Evolutionary conservation across 305 asterid species (phyloP), one percentile per base, ranked within the genome.

Genomic region (Fraxinus greggii): DNA sequence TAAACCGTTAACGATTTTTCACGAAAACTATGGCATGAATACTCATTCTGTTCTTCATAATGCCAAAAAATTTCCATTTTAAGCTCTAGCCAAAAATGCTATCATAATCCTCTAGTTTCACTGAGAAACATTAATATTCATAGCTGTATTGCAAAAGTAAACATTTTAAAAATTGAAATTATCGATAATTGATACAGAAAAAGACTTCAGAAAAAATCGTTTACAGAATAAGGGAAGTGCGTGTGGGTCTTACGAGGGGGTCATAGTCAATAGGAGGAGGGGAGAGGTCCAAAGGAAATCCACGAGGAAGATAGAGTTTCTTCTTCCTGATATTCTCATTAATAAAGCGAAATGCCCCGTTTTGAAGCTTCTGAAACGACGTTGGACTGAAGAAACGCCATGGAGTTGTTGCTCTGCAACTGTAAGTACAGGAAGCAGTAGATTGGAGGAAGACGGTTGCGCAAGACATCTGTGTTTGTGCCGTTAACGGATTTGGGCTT

Each of bases 201-300:
- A 48, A 48, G 33, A 3, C 7, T 10, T 33, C 1, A 17, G 24
- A 56, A 54, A 5, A 56, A n/a, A 54, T 54, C n/a, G 2, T 63
- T 12, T 0, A 23, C 0, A 5, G 19, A 51, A 70, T 2, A 76
- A 4, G 72, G 4, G 72, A n/a, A 31, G 24, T 33, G 24, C 7
- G 28, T 23, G 75, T 81, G 35, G 28, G 81, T 48, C 93, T 81
- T 85, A 95, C 97, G 32, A 81, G 82, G 40, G 89, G 88, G 88
- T 89, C 91, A 83, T 88, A 92, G 89, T 93, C 98, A 78, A 95
- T 93, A 32, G 98, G 98, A 83, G 98, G 98, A 76, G 98, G 98
- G 9, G 97, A 89, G 84, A 90, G 92, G 87, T 95, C 97, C 85
- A 92, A 95, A 45, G 98, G 98, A 87, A 93, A 81, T 26, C 91